A percentile compares a stretch with the other conserved stretches of the same genome.
phyloP scores from a whole-genome alignment of 164 flowering plant species.

The Vitis vinifera region DNA sequence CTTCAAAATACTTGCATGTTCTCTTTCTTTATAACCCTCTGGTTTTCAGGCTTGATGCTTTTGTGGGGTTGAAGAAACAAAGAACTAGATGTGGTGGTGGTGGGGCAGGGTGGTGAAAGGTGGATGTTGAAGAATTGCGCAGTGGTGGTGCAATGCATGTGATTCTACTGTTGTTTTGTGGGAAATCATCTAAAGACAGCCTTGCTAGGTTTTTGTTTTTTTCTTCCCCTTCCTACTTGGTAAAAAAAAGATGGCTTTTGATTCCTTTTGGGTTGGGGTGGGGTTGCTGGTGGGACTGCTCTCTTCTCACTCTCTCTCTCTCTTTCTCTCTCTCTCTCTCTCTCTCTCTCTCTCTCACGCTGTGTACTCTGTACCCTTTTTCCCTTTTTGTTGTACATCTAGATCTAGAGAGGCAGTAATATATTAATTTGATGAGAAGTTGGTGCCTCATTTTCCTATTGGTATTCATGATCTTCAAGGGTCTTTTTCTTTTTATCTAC shows the following conservation, averaged over 20 bases:
- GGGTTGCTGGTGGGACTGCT: background rate
- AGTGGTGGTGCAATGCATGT: constrained; percentile 12
- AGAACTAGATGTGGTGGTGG: background rate
- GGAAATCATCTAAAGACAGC: constrained; percentile 2
- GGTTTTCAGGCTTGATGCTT: constrained; percentile 15
- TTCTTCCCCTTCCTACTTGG: constrained; percentile 9
- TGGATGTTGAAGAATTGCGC: constrained; percentile 8
- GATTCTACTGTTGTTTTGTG: constrained; percentile 8
- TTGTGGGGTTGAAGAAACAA: constrained; percentile 13
- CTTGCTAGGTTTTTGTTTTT: constrained; percentile 7
- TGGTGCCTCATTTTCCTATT: background rate
- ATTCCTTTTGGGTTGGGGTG: constrained; percentile 3
- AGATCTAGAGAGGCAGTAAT: constrained; percentile 9
- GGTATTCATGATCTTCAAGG: too few relatives aligned
- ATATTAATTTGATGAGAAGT: background rate
- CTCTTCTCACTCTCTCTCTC: background rate
- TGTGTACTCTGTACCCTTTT: background rate
- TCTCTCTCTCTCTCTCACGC: background rate
- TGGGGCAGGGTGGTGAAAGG: constrained; percentile 11
- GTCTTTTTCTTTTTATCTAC: too few relatives aligned
- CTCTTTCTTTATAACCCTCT: background rate
- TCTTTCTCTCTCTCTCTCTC: background rate
- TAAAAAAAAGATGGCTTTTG: background rate
- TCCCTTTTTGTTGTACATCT: constrained; percentile 13
- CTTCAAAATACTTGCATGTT: background rate